Base-by-base conservation (phyloP, 805 yeast species). In the Kodamaea lidongshanica region DNA sequence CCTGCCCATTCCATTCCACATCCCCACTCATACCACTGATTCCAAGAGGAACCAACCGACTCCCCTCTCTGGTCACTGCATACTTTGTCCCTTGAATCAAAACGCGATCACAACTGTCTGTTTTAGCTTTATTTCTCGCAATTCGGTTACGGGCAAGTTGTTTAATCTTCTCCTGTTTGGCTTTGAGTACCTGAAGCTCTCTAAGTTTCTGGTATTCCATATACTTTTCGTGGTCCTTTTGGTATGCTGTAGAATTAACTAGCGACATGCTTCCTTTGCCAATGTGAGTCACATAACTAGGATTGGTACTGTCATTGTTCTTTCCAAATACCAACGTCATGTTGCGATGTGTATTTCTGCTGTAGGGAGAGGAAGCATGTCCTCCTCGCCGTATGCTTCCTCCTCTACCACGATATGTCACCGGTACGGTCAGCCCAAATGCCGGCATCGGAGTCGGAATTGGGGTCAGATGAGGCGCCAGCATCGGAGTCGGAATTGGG, bases 51-150 rank as follows among this genome's bases (percentile, higher is more conserved):
- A 65, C 58, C 18, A 76, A 48, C 28, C 52, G 54, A 4, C 56
- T 52, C 1, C 72, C 74, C 17, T 52, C 48, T 11, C 54, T 45
- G 1, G 61, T 44, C 3, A 67, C 55, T 0, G 75, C 73, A 48
- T 59, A 74, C 18, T 51, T 47, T n/a, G 56, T 56, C 4, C 65
- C 66, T 18, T 61, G 58, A 7, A 74, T 54, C 9, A 42, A 28
- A 7, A 65, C 41, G 22, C 77, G 54, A 41, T 76, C 79, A 32
- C 66, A 62, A 34, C 51, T 47, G 29, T 65, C 72, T 24, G 65
- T 57, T 28, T 56, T 54, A 5, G 47, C 45, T 34, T 56, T 54
- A 32, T 67, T 59, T 32, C 36, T 42, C 10, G 45, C 31, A 11
- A 54, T 51, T 44, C 32, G 18, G 9, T 26, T 12, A 48, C 49